Evolutionary conservation across 1,284 basidiomycete genomes (phyloP), one percentile per base, ranked within the genome.

Genomic region (Neonothopanus nambi): DNA sequence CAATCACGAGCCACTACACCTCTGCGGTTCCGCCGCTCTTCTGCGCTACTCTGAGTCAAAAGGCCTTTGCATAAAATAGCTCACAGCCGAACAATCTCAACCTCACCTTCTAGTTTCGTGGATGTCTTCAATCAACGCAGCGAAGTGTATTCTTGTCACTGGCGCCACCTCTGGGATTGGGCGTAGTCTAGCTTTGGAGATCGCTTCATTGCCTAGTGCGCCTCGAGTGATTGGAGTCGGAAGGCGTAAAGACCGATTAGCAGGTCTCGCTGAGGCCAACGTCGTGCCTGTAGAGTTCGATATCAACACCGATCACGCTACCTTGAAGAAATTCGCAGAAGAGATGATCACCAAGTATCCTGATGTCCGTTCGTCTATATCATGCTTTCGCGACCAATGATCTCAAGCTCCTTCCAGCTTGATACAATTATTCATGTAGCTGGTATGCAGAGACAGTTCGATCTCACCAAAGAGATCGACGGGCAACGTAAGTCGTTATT

Each of bases 141-240:
- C 74, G 52, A 81, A 79, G 66, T 83, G 78, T 56, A 66, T 86
- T 55, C 75, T 87, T 38, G 72, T 87, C 51, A 75, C 83, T 49
- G 84, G 84, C 15, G 83, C 81, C 1, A 85, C 84, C 9, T 70
- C 81, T 37, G 84, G 84, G 28, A 80, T 85, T 17, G 84, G 85
- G 15, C 76, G 81, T 7, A 74, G 77, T 23, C 75, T 87, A n/a
- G 83, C 84, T 5, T 69, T 78, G 11, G 72, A 75, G 17, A 71
- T 84, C 43, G 70, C 76, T 46, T 70, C 67, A 24, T 67, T 84
- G 2, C 78, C 81, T 1, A 76, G 74, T 37, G 70, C 74, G 36
- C 82, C 81, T 1, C 73, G 69, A 2, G 78, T 86, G 35, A 79
- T 87, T 50, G 79, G 77, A 21, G 69, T 76, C 20, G 84, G 84